Evolutionary conservation across 208 protist genomes (phyloP), one percentile per base, ranked within the genome.

Genomic region (Novymonas esmeraldas): DNA sequence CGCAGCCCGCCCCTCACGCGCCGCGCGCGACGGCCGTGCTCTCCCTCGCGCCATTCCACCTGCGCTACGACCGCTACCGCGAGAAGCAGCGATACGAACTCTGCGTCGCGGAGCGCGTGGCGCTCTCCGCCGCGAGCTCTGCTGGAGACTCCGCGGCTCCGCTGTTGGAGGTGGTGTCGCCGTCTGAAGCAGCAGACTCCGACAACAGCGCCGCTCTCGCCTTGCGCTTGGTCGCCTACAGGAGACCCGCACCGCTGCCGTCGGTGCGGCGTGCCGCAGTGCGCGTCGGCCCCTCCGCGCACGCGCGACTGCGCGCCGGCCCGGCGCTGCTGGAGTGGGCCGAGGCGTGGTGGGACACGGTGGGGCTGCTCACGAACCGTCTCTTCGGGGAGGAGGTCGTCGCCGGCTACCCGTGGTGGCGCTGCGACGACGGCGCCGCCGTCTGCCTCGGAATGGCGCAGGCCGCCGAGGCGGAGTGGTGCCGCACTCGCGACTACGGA

Each of bases 271-370:
- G 48, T 0, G 59, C 55, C 33, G 38, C 55, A 28, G 36, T 65
- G 22, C 41, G 45, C 20, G 24, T 76, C 31, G 49, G 29, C 6
- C 14, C 45, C 14, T 16, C 70, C 34, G 64, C 70, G 13, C 44
- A 26, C 14, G 29, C 64, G 41, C 44, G 44, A 26, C 9, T 76
- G 14, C 57, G 36, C 16, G 55, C 50, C 1, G 52, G 70, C 0
- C 56, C 62, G 5, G 44, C 56, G 22, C 44, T 76, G 45, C 45
- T 76, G 33, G 45, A 57, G 20, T 76, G 62, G 48, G 61, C 46
- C 5, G 70, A 76, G 29, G 63, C 70, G 14, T 70, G 54, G 61
- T 76, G 70, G 70, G 70, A 76, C 49, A 64, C 54, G 34, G 31
- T 59, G 7, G 62, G 62, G 1, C 39, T 76, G 38, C 20, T 69